These are phyloP conservation scores for Talaromyces funiculosus DNA, from an alignment of 2,329 filamentous ascomycete genomes.

Conservation along the genomic window DNA sequence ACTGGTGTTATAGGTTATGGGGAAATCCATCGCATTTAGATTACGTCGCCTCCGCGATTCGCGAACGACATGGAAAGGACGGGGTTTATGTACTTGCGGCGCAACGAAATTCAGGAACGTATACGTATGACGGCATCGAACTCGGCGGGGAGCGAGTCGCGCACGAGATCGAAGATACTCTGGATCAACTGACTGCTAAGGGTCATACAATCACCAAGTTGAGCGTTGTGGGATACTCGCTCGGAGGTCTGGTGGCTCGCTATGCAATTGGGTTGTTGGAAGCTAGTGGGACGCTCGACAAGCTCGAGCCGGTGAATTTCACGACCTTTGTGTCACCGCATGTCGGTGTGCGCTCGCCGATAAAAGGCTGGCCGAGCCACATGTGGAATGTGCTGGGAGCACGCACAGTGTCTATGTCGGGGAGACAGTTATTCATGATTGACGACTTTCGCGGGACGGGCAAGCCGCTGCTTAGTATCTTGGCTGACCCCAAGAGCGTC, in stretches of 20 bases:
- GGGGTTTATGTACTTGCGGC: conserved; percentile 52
- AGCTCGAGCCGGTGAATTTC: conserved; percentile 83
- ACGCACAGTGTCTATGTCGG: conserved; percentile 73
- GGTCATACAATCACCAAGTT: conserved; percentile 73
- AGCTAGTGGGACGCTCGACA: conserved; percentile 72
- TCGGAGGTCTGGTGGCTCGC: conserved; percentile 78
- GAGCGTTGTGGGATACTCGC: conserved; percentile 82
- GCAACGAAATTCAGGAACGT: conserved; percentile 52
- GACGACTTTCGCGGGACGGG: conserved; percentile 79
- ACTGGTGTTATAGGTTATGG: conserved; percentile 46
- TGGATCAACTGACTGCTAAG: conserved; percentile 49
- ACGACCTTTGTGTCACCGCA: conserved; percentile 86
- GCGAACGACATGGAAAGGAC: conserved; percentile 45
- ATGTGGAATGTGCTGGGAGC: conserved; percentile 82
- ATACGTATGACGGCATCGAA: conserved; percentile 63
- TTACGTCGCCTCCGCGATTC: conserved; percentile 49
- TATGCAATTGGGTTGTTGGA: conserved; percentile 82
- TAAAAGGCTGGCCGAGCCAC: conserved; percentile 59
- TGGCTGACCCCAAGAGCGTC: conserved; percentile 77
- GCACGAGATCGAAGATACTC: conserved; percentile 56
- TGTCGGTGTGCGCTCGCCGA: conserved; percentile 66
- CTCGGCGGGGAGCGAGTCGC: conserved; percentile 62
- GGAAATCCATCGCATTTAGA: conserved; percentile 56
- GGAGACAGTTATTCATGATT: conserved; percentile 79
- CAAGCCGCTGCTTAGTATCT: conserved; percentile 70